A percentile compares a stretch with the other conserved stretches of the same genome.
Conservation (phyloP, 306 rosid genomes). For the Corylus americana region DNA sequence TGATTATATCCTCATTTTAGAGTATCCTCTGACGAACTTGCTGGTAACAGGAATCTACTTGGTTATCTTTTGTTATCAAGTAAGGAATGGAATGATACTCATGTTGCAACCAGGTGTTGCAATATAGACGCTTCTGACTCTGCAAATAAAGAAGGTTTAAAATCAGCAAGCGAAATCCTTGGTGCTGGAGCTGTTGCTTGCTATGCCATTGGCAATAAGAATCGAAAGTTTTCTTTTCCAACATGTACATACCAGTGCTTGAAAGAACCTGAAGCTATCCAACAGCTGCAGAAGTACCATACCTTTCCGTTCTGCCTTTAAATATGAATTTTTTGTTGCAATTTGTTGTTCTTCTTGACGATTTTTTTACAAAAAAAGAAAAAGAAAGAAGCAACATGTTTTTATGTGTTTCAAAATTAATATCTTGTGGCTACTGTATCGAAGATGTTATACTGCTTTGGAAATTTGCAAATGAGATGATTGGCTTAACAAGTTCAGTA, state of each 20-base stretch:
- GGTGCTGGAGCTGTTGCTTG: slow-evolving; percentile 93
- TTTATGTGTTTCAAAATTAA: slow-evolving; percentile 8
- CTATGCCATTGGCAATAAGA: slow-evolving; percentile 54
- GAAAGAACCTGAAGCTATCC: slow-evolving; percentile 47
- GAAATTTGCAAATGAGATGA: neutral
- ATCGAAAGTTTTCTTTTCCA: slow-evolving; percentile 65
- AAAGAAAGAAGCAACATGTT: neutral
- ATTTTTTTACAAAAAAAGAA: neutral
- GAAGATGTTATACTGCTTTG: neutral
- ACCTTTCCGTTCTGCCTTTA: slow-evolving; percentile 23
- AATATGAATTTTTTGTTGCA: slow-evolving; percentile 11
- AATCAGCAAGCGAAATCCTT: slow-evolving; percentile 61
- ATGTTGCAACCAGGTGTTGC: slow-evolving; percentile 75
- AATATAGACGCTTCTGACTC: slow-evolving; percentile 42
- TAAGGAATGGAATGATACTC: slow-evolving; percentile 54
- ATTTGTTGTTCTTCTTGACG: neutral
- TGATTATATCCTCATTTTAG: neutral
- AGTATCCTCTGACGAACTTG: slow-evolving; percentile 27
- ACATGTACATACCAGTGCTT: slow-evolving; percentile 62
- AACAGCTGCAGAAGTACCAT: slow-evolving; percentile 69
- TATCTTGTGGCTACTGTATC: neutral
- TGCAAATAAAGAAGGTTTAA: slow-evolving; percentile 53
- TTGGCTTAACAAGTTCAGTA: neutral
- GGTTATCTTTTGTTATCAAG: slow-evolving; percentile 77
- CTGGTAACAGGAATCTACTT: slow-evolving; percentile 74